Percentiles rank a stretch among this genome's conserved stretches.
Conservation (phyloP, 345 rosid species). For the Eutrema yunnanense region DNA sequence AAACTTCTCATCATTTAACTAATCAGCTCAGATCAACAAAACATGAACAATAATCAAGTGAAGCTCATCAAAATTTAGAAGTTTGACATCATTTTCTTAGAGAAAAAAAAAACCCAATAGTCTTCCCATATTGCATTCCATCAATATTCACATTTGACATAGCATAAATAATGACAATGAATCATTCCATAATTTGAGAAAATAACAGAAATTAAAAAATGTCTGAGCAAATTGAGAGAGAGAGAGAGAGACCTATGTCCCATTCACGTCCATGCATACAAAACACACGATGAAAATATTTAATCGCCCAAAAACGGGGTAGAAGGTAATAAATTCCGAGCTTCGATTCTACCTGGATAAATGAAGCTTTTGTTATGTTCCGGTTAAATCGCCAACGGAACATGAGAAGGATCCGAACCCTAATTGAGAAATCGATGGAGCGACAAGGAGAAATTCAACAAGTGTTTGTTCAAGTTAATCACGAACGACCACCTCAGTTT, state of each 20-base stretch:
- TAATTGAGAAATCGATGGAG: constrained; percentile 27
- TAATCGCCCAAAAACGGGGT: not conserved
- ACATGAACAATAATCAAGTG: not conserved
- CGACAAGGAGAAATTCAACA: constrained; percentile 25
- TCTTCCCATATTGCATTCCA: too few species aligned
- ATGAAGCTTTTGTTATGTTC: not conserved
- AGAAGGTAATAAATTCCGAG: not conserved
- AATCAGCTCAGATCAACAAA: constrained; percentile 6
- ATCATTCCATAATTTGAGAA: too few species aligned
- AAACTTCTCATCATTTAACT: not conserved
- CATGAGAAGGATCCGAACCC: constrained; percentile 31
- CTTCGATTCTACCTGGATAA: constrained; percentile 4
- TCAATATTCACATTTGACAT: too few species aligned
- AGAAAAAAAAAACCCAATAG: not conserved
- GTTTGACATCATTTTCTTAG: not conserved
- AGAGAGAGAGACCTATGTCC: not conserved
- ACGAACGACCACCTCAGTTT: not conserved
- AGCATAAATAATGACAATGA: too few species aligned
- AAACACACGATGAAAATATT: not conserved
- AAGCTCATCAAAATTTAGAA: not conserved
- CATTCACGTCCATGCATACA: constrained; percentile 1
- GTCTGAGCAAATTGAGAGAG: not conserved
- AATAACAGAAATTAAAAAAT: too few species aligned
- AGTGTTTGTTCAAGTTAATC: constrained; percentile 34
- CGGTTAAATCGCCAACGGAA: not conserved